phyloP scores from a whole-genome alignment of 208 protist genomes.

The Trypanosoma melophagium region DNA sequence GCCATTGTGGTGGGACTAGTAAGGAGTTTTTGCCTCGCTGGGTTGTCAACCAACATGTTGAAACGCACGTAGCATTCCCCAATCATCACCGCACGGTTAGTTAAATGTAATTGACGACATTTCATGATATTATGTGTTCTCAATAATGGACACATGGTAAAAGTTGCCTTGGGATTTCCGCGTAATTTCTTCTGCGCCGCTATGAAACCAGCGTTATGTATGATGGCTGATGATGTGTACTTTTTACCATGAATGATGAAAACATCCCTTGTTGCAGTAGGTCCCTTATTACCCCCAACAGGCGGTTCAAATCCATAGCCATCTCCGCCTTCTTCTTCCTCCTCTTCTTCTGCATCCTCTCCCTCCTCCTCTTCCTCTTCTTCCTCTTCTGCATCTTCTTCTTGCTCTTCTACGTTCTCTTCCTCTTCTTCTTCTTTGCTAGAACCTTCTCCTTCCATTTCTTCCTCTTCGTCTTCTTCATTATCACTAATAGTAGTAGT shows the following conservation, averaged over 20 bases:
- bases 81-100: conserved; percentile 59
- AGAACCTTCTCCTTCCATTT: conserved; percentile 16
- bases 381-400: conserved; percentile 34
- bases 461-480: conserved; percentile 19
- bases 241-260: conserved; percentile 36
- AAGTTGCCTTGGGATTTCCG: conserved; percentile 55
- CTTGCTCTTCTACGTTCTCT: conserved; percentile 23
- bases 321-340: conserved; percentile 36
- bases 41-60: conserved; percentile 74
- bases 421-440: conserved; percentile 24
- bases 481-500: background rate
- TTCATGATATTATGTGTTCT: conserved; percentile 59
- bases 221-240: conserved; percentile 51
- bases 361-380: conserved; percentile 28
- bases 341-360: conserved; percentile 19
- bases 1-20: conserved; percentile 37
- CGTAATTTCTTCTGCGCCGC: conserved; percentile 39
- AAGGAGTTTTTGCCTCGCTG: conserved; percentile 48
- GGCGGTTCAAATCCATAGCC: conserved; percentile 13
- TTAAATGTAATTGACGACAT: conserved; percentile 64
- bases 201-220: conserved; percentile 62
- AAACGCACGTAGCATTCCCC: conserved; percentile 69
- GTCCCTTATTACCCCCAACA: background rate
- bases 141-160: conserved; percentile 36
- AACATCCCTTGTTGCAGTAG: conserved; percentile 16